A percentile compares a stretch with the other conserved stretches of the same genome.
These are phyloP conservation scores for Pythium apleroticum DNA, from an alignment of 352 stramenopile genomes.

Conservation along the genomic window DNA sequence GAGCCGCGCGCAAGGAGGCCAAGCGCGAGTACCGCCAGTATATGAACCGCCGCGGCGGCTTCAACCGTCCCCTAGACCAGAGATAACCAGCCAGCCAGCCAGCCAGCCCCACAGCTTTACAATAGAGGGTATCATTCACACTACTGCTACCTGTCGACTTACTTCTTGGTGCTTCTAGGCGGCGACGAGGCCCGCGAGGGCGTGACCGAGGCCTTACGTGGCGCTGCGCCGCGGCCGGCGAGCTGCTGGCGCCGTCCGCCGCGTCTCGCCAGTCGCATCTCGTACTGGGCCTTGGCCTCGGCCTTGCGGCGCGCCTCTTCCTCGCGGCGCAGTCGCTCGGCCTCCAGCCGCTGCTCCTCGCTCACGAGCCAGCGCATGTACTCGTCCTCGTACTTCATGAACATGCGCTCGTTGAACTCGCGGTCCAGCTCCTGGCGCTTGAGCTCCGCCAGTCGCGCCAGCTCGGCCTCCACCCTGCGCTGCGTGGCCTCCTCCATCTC, in stretches of 20 bases:
- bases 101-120: no score
- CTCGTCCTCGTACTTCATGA: conserved; percentile 77
- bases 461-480: conserved; percentile 48
- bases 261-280: conserved; percentile 51
- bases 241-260: conserved; percentile 53
- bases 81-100: not conserved
- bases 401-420: conserved; percentile 51
- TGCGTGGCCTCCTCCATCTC: conserved; percentile 63
- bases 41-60: conserved; percentile 96
- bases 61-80: conserved; percentile 91
- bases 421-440: conserved; percentile 38
- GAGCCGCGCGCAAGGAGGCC: conserved; percentile 86
- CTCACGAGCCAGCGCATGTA: conserved; percentile 54
- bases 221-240: conserved; percentile 16
- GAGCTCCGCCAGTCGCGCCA: conserved; percentile 37
- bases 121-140: conserved; percentile 9
- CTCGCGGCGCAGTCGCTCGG: conserved; percentile 35
- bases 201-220: conserved; percentile 1
- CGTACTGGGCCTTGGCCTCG: conserved; percentile 54
- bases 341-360: conserved; percentile 49
- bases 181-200: not conserved
- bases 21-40: conserved; percentile 96
- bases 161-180: conserved; percentile 1
- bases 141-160: not conserved
- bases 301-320: conserved; percentile 40